Evolutionary conservation across 139 green algal species (phyloP), one percentile per base, ranked within the genome.

Genomic region (Trebouxia sp.): DNA sequence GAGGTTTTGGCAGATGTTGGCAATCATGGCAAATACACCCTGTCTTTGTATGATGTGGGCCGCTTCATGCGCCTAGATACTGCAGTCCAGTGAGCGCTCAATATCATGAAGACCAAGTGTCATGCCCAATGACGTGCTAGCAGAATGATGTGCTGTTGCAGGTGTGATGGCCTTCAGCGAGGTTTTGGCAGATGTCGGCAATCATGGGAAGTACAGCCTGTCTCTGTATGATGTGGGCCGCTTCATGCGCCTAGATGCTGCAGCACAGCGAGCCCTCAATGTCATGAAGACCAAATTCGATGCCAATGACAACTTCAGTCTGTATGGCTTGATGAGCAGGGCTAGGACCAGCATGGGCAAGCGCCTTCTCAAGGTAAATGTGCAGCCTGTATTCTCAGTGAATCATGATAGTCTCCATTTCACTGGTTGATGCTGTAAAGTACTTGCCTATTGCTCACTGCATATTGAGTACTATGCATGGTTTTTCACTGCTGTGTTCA

Each of bases 341-440:
- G 91, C 84, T n/a, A 87, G 89, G 66, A 98, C 94, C 1, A 82
- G 94, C 42, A 98, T 99, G 96, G 96, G 95, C 75, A 97, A 97
- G 87, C 85, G 96, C 28, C 84, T 95, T 67, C 87, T 98, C 32
- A 94, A 94, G 88, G 91, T 92, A 42, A 66, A 12, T 32, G 50
- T 1, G 22, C 4, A 22, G 50, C 50, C 2, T 28, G n/a, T n/a
- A n/a, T n/a, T n/a, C n/a, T n/a, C n/a, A n/a, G n/a, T n/a, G n/a
- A n/a, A n/a, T n/a, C n/a, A n/a, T n/a, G n/a, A n/a, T n/a, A n/a
- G n/a, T n/a, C n/a, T n/a, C n/a, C n/a, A n/a, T n/a, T n/a, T n/a
- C 24, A 39, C 1, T 69, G 56, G n/a, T n/a, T 7, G 56, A n/a
- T n/a, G n/a, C n/a, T n/a, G n/a, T n/a, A n/a, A n/a, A n/a, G n/a